These are phyloP conservation scores for Hydrangea macrophylla DNA, from an alignment of 148 eudicot species.

Conservation along the genomic window DNA sequence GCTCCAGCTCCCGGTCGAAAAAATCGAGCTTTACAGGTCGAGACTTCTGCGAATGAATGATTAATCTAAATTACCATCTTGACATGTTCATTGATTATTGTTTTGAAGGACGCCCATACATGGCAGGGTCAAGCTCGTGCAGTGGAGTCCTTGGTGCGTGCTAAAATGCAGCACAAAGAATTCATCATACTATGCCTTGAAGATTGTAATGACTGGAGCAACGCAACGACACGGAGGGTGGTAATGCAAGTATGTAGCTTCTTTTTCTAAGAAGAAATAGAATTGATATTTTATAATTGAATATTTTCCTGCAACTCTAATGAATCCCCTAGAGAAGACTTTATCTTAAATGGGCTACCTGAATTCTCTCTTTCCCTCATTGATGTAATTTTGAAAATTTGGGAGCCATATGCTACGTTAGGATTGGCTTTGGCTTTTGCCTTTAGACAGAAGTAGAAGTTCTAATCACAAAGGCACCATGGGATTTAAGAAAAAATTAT, in stretches of 20 bases:
- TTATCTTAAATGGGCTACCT: background rate
- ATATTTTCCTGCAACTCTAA: too few relatives aligned
- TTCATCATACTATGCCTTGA: slow-evolving; percentile 94
- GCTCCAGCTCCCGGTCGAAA: slow-evolving; percentile 96
- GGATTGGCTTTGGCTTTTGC: too few relatives aligned
- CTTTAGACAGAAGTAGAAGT: too few relatives aligned
- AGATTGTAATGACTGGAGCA: slow-evolving; percentile 97
- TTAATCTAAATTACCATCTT: too few relatives aligned
- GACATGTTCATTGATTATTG: background rate
- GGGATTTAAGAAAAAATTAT: too few relatives aligned
- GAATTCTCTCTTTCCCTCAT: slow-evolving; percentile 3
- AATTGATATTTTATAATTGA: too few relatives aligned
- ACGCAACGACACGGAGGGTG: slow-evolving; percentile 92
- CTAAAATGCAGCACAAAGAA: slow-evolving; percentile 96
- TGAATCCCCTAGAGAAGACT: too few relatives aligned
- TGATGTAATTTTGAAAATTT: background rate
- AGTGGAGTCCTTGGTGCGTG: slow-evolving; percentile 89
- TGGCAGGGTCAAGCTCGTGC: slow-evolving; percentile 91
- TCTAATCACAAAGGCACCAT: too few relatives aligned
- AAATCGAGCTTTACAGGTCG: slow-evolving; percentile 76
- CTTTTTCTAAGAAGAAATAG: too few relatives aligned
- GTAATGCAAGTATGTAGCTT: slow-evolving; percentile 84
- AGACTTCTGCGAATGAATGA: slow-evolving; percentile 4
- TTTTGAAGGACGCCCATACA: slow-evolving; percentile 7
- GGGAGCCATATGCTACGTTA: background rate